Evolutionary conservation across 169 alveolate genomes (phyloP).

Genomic region (Blepharisma undulans): DNA sequence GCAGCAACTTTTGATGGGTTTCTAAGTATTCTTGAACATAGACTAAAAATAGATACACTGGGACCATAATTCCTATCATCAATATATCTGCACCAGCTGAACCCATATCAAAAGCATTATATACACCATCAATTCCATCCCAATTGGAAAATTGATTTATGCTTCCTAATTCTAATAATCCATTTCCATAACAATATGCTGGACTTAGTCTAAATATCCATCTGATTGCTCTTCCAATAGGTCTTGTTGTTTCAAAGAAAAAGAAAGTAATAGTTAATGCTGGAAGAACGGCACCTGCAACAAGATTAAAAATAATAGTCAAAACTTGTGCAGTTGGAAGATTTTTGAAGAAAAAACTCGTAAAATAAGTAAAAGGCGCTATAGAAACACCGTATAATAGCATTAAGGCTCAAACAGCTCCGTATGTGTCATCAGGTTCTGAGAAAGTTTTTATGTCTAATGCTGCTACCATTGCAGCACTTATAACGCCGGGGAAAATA

Average conservation of each 20-base stretch:
- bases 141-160: slow-evolving; percentile 7
- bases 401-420: neutral
- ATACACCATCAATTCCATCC: neutral
- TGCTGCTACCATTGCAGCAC: slow-evolving; percentile 51
- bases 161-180: slow-evolving; percentile 47
- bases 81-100: slow-evolving; percentile 53
- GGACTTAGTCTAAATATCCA: slow-evolving; percentile 66
- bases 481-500: slow-evolving; percentile 50
- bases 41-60: slow-evolving; percentile 1
- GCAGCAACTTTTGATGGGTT: neutral
- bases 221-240: slow-evolving; percentile 14
- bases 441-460: slow-evolving; percentile 44
- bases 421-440: neutral
- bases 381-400: slow-evolving; percentile 44
- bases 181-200: slow-evolving; percentile 58
- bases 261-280: slow-evolving; percentile 28
- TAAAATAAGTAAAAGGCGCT: slow-evolving; percentile 46
- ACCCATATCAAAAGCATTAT: slow-evolving; percentile 33
- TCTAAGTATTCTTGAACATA: slow-evolving; percentile 39
- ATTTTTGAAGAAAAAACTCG: slow-evolving; percentile 41
- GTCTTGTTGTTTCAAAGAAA: slow-evolving; percentile 35
- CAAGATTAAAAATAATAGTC: slow-evolving; percentile 43
- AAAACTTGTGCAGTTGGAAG: slow-evolving; percentile 42
- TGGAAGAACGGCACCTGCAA: slow-evolving; percentile 51
- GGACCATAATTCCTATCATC: slow-evolving; percentile 6